These are phyloP conservation scores for Colletotrichum orbiculare DNA, from an alignment of 2,329 filamentous ascomycete genomes.

Conservation along the genomic window DNA sequence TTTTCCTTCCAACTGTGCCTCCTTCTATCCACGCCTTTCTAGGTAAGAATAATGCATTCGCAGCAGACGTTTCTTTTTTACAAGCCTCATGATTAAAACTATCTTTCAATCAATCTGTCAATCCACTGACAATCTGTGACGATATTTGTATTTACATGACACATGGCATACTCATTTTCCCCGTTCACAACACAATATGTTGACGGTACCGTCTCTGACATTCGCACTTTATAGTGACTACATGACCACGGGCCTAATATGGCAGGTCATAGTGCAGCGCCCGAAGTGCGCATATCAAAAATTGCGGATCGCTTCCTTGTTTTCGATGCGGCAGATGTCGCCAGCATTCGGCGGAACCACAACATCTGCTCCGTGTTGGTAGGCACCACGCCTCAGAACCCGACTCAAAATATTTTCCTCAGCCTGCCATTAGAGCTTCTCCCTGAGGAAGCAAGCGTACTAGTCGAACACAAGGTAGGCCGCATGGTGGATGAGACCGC, in stretches of 20 bases:
- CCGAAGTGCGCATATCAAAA: slow-evolving; percentile 80
- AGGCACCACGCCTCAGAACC: slow-evolving; percentile 89
- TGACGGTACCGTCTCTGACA: slow-evolving; percentile 10
- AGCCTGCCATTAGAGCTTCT: slow-evolving; percentile 90
- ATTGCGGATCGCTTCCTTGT: slow-evolving; percentile 86
- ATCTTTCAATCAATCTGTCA: slow-evolving; percentile 64
- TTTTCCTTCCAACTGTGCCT: no score
- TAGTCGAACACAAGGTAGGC: slow-evolving; percentile 81
- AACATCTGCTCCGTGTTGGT: slow-evolving; percentile 88
- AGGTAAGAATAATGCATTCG: no score
- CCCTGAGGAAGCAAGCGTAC: slow-evolving; percentile 85
- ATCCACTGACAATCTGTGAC: slow-evolving; percentile 65
- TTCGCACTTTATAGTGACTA: background rate
- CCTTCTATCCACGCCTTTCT: no score
- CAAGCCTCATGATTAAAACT: slow-evolving; percentile 59
- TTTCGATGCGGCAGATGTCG: slow-evolving; percentile 86
- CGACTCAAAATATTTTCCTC: slow-evolving; percentile 94
- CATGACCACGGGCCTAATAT: background rate
- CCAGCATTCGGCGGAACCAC: slow-evolving; percentile 80
- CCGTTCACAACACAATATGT: background rate
- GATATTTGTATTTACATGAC: slow-evolving; percentile 54
- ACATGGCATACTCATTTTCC: slow-evolving; percentile 23
- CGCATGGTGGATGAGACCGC: slow-evolving; percentile 84
- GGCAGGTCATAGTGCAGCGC: slow-evolving; percentile 41
- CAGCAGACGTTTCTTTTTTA: background rate